Evolutionary conservation across 495 filamentous ascomycete genomes (phyloP).

Genomic region (Thozetella sp.): DNA sequence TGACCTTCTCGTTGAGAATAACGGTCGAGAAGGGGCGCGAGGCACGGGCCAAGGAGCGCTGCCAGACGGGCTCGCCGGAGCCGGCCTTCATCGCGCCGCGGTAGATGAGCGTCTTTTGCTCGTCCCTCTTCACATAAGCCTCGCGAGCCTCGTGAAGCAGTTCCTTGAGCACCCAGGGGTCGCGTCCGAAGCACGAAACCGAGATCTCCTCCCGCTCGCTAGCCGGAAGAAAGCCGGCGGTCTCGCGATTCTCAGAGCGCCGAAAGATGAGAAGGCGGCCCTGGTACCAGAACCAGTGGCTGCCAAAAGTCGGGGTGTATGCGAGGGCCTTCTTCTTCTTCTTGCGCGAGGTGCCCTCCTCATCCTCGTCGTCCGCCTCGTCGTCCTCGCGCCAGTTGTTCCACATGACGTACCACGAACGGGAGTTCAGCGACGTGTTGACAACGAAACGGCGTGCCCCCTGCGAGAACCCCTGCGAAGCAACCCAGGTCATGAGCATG

Average conservation of each 20-base stretch:
- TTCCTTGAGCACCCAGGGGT: conserved; percentile 65
- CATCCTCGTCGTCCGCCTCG: conserved; percentile 44
- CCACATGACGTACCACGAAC: conserved; percentile 47
- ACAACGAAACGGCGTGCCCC: conserved; percentile 62
- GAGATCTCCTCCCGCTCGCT: conserved; percentile 61
- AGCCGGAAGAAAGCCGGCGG: conserved; percentile 21
- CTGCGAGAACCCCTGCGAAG: conserved; percentile 59
- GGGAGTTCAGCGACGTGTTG: conserved; percentile 56
- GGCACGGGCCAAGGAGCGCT: conserved; percentile 58
- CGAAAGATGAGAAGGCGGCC: conserved; percentile 57
- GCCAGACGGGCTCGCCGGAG: conserved; percentile 42
- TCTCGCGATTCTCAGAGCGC: conserved; percentile 36
- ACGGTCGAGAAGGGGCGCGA: conserved; percentile 85
- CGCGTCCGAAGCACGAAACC: conserved; percentile 66
- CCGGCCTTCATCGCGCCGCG: conserved; percentile 47
- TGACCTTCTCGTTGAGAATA: conserved; percentile 75
- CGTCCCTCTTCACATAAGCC: conserved; percentile 58
- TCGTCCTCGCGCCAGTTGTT: conserved; percentile 47
- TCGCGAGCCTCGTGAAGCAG: conserved; percentile 66
- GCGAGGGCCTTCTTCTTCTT: conserved; percentile 60
- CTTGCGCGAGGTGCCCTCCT: conserved; percentile 8
- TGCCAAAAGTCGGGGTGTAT: conserved; percentile 67
- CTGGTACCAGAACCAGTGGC: conserved; percentile 68
- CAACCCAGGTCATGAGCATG: conserved; percentile 71
- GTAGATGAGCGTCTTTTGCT: conserved; percentile 67